phyloP scores from a whole-genome alignment of 2,329 filamentous ascomycete species.

The Podosphaera fusca region DNA sequence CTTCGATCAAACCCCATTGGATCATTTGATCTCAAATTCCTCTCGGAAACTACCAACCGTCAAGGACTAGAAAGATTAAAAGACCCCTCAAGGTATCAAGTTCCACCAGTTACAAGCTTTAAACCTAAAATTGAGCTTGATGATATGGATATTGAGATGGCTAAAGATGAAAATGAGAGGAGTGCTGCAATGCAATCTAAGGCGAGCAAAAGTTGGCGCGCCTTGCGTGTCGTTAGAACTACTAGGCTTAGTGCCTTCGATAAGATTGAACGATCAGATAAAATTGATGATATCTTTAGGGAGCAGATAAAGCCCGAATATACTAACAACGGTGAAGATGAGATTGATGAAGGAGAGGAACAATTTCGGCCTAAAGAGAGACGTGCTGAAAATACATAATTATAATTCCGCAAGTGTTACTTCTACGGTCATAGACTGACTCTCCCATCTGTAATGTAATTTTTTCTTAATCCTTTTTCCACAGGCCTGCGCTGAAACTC shows the following conservation, averaged over 20 bases:
- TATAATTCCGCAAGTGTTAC: not conserved
- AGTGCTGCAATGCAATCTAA: conserved; percentile 44
- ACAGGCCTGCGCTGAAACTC: too few species aligned
- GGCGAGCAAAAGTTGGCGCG: conserved; percentile 76
- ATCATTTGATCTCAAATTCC: conserved; percentile 54
- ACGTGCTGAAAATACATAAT: conserved; percentile 8
- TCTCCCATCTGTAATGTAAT: too few species aligned
- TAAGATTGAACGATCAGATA: conserved; percentile 64
- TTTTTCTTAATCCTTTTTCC: too few species aligned
- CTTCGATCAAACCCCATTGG: conserved; percentile 46
- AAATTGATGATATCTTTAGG: conserved; percentile 34
- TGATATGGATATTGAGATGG: conserved; percentile 72
- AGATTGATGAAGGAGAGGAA: conserved; percentile 17
- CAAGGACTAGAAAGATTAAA: conserved; percentile 48
- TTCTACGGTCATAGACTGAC: too few species aligned
- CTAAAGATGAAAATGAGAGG: conserved; percentile 34
- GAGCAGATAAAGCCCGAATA: conserved; percentile 20
- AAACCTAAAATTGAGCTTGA: conserved; percentile 52
- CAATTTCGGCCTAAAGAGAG: conserved; percentile 23
- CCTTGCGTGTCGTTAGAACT: conserved; percentile 56
- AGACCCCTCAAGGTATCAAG: conserved; percentile 34
- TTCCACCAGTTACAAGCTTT: conserved; percentile 49
- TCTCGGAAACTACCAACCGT: conserved; percentile 40
- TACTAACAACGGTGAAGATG: conserved; percentile 15
- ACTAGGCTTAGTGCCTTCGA: conserved; percentile 60